These are phyloP conservation scores for Saturnispora gosingensis DNA, from an alignment of 805 yeast species.

Conservation along the genomic window DNA sequence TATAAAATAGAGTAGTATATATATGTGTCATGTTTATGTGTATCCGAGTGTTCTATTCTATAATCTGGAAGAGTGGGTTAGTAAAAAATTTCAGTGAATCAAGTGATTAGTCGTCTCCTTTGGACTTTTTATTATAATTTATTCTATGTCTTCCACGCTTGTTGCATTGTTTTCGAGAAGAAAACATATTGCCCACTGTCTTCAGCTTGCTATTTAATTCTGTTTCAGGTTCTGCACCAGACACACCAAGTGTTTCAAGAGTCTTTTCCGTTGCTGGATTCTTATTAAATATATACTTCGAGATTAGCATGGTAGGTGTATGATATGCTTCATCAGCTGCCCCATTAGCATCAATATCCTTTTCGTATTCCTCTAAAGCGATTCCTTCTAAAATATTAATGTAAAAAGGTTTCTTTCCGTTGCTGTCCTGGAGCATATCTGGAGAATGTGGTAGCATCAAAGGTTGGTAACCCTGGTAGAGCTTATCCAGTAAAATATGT, in stretches of 20 bases:
- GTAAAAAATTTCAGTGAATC: background rate
- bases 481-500: constrained; percentile 26
- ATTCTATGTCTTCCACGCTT: constrained; percentile 10
- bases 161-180: background rate
- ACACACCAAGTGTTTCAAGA: constrained; percentile 7
- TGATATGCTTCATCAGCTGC: constrained; percentile 11
- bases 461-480: constrained; percentile 30
- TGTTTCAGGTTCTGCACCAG: background rate
- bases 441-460: constrained; percentile 26
- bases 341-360: background rate
- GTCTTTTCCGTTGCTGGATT: constrained; percentile 15
- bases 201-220: background rate
- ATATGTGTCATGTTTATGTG: background rate
- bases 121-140: constrained; percentile 7
- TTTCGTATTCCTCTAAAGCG: constrained; percentile 16
- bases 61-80: background rate
- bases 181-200: background rate
- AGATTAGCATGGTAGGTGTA: constrained; percentile 15
- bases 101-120: background rate
- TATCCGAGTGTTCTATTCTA: background rate
- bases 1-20: background rate
- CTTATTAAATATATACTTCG: constrained; percentile 13
- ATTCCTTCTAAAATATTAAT: constrained; percentile 28
- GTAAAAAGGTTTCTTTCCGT: constrained; percentile 22
- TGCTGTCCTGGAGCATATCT: constrained; percentile 15